phyloP scores from a whole-genome alignment of 2,329 filamentous ascomycete genomes.

The Beauveria brongniartii region DNA sequence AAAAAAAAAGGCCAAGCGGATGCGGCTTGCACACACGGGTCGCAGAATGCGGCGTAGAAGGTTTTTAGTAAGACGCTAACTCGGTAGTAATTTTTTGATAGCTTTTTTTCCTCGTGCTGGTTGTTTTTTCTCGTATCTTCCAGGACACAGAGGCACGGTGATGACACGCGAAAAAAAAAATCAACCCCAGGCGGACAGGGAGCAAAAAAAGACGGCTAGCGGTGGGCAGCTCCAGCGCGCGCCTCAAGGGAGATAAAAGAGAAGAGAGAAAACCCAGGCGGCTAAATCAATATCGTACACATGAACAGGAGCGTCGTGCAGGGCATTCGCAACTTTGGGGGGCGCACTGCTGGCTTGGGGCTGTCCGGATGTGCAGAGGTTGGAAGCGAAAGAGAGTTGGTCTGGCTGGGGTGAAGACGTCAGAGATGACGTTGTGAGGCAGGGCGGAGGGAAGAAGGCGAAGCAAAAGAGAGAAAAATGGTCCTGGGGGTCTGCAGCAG shows the following conservation, averaged over 20 bases:
- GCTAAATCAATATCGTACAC: constrained; percentile 13
- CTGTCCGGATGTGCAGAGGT: not conserved
- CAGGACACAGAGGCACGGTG: not conserved
- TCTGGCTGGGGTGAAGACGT: constrained; percentile 32
- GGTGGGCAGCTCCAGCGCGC: not conserved
- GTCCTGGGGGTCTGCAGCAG: not conserved
- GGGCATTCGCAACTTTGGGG: not conserved
- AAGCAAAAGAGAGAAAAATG: constrained; percentile 29
- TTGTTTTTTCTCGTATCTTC: not conserved
- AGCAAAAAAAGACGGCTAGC: not conserved
- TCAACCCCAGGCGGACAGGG: not conserved
- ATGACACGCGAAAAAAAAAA: not conserved
- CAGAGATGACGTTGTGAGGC: constrained; percentile 40
- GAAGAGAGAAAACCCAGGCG: constrained; percentile 11
- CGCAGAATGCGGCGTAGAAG: not conserved
- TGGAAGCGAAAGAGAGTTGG: constrained; percentile 12
- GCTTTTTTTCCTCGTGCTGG: not conserved
- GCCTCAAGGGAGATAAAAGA: not conserved
- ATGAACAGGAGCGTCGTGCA: not conserved
- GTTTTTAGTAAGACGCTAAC: constrained; percentile 1
- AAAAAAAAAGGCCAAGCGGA: constrained; percentile 1
- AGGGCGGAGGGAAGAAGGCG: constrained; percentile 19
- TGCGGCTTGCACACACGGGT: not conserved
- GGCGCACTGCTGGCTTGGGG: not conserved
- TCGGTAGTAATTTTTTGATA: not conserved